A percentile compares a stretch with the other conserved stretches of the same genome.
Conservation (phyloP, 441 rosid species). For the Syzygium malaccense region DNA sequence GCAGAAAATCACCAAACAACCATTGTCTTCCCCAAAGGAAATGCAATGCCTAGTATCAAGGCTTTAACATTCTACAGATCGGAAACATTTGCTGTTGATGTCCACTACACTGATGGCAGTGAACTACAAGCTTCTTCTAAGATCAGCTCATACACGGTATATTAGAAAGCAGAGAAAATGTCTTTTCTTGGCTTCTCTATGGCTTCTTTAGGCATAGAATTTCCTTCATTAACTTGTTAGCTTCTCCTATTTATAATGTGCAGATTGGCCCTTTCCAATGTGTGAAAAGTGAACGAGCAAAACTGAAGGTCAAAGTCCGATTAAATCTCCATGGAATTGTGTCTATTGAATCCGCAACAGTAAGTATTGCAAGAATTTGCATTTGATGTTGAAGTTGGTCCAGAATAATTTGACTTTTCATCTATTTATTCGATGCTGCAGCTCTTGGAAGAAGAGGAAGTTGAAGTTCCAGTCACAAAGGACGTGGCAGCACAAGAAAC, state of each 20-base stretch:
- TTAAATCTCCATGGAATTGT: conserved; percentile 82
- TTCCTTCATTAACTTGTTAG: neutral
- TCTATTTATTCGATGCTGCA: conserved; percentile 4
- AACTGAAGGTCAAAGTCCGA: conserved; percentile 83
- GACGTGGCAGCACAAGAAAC: conserved; percentile 42
- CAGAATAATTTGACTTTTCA: neutral
- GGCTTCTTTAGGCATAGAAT: neutral
- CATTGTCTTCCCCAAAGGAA: conserved; percentile 81
- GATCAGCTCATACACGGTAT: conserved; percentile 76
- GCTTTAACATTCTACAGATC: conserved; percentile 76
- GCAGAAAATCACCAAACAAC: conserved; percentile 73
- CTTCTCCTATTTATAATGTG: neutral
- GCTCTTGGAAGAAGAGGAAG: conserved; percentile 94
- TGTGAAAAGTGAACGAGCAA: conserved; percentile 58
- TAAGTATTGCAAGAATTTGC: conserved; percentile 21
- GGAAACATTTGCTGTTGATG: conserved; percentile 73
- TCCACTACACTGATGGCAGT: conserved; percentile 53
- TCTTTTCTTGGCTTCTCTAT: neutral
- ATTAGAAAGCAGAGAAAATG: neutral
- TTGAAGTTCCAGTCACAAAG: conserved; percentile 66
- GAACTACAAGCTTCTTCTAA: conserved; percentile 59
- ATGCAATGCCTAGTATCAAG: conserved; percentile 79
- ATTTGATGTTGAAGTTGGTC: neutral
- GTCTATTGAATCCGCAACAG: conserved; percentile 78
- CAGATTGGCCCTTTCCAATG: conserved; percentile 98